Evolutionary conservation across 106 monocot genomes (phyloP).

Genomic region (Allium cepa): DNA sequence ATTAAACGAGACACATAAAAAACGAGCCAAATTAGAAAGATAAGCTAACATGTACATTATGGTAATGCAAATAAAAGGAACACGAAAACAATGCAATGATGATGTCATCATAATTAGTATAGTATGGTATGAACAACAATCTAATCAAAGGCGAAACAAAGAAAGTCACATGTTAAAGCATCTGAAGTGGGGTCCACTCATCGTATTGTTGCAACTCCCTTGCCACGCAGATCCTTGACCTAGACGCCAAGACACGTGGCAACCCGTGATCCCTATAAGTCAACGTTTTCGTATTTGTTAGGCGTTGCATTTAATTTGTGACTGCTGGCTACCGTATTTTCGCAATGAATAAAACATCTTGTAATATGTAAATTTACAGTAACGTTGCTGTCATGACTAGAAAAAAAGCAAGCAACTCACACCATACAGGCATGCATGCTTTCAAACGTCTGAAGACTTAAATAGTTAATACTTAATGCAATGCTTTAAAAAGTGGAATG

Average conservation of each 20-base stretch:
- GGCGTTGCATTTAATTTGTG: too few species aligned
- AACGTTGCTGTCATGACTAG: too few species aligned
- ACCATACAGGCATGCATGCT: too few species aligned
- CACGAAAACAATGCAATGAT: too few species aligned
- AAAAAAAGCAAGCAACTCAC: too few species aligned
- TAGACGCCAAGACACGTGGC: not conserved
- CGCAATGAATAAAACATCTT: too few species aligned
- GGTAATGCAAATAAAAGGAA: not conserved
- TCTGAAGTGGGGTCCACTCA: not conserved
- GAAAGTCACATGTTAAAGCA: not conserved
- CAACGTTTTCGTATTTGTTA: not conserved
- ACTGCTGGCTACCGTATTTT: too few species aligned
- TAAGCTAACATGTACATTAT: not conserved
- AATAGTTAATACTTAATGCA: too few species aligned
- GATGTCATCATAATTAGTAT: too few species aligned
- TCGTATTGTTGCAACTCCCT: not conserved
- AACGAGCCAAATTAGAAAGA: not conserved
- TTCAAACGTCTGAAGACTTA: too few species aligned
- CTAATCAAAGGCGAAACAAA: not conserved
- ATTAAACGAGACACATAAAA: not conserved
- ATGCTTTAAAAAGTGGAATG: too few species aligned
- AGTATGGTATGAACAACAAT: not conserved
- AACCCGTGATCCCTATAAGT: not conserved
- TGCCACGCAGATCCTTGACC: constrained; percentile 3
- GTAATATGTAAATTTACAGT: too few species aligned